phyloP scores from a whole-genome alignment of 2,329 filamentous ascomycete species.

The Epichloe amarillans region DNA sequence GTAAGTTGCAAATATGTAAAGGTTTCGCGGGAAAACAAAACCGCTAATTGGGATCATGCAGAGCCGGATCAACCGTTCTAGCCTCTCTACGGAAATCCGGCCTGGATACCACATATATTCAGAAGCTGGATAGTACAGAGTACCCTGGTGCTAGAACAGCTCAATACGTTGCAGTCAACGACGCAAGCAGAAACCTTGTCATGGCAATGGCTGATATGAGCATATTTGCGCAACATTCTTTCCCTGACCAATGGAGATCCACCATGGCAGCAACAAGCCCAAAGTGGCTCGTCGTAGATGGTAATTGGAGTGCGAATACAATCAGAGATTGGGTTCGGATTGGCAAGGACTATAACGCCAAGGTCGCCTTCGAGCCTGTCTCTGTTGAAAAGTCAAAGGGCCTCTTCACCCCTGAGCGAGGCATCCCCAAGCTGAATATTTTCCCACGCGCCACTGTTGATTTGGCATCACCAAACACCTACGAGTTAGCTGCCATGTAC shows the following conservation, averaged over 20 bases:
- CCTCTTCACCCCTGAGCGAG: constrained; percentile 41
- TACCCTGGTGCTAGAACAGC: constrained; percentile 54
- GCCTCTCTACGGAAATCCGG: constrained; percentile 49
- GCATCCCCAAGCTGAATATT: constrained; percentile 27
- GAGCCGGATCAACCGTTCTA: constrained; percentile 61
- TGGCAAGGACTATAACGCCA: constrained; percentile 40
- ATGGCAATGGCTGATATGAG: constrained; percentile 93
- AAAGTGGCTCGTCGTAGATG: constrained; percentile 75
- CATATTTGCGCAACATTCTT: constrained; percentile 52
- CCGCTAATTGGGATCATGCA: constrained; percentile 14
- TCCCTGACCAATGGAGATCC: constrained; percentile 45
- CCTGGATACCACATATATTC: constrained; percentile 52
- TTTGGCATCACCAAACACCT: constrained; percentile 68
- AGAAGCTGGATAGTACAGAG: constrained; percentile 35
- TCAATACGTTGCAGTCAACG: constrained; percentile 86
- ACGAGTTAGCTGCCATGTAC: constrained; percentile 74
- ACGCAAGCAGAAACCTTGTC: constrained; percentile 68
- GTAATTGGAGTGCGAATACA: constrained; percentile 62
- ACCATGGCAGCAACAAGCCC: constrained; percentile 43
- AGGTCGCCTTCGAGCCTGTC: constrained; percentile 78
- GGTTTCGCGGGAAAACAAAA: background rate
- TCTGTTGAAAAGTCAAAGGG: constrained; percentile 64
- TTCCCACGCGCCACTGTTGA: constrained; percentile 54
- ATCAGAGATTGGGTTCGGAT: constrained; percentile 56
- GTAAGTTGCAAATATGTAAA: constrained; percentile 25